Percentiles rank a stretch among this genome's conserved stretches.
phyloP scores from a whole-genome alignment of 306 rosid genomes.

The Myrica gale region DNA sequence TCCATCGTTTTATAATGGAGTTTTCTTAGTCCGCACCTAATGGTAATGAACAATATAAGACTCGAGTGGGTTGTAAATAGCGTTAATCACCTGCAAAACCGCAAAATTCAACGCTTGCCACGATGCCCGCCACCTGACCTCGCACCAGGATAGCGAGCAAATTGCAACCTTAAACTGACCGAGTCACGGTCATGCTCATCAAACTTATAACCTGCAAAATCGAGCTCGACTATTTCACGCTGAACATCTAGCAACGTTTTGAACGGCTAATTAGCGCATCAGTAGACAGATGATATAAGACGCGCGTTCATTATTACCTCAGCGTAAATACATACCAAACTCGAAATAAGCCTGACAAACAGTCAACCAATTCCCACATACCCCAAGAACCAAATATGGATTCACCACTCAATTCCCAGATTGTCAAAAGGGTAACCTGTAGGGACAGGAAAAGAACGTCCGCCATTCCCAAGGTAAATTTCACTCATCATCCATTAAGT shows the following conservation, averaged over 20 bases:
- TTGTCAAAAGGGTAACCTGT: slow-evolving; percentile 23
- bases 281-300: slow-evolving; percentile 45
- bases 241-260: slow-evolving; percentile 50
- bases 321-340: slow-evolving; percentile 34
- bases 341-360: slow-evolving; percentile 33
- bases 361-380: slow-evolving; percentile 40
- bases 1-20: slow-evolving; percentile 38
- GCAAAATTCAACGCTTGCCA: slow-evolving; percentile 83
- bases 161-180: slow-evolving; percentile 88
- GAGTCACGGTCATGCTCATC: slow-evolving; percentile 97
- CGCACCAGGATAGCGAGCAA: slow-evolving; percentile 99
- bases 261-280: slow-evolving; percentile 52
- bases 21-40: slow-evolving; percentile 37
- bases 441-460: slow-evolving; percentile 5
- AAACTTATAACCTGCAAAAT: slow-evolving; percentile 99
- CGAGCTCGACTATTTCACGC: slow-evolving; percentile 71
- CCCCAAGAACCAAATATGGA: slow-evolving; percentile 24
- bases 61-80: slow-evolving; percentile 43
- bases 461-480: slow-evolving; percentile 22
- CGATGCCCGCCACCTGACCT: slow-evolving; percentile 96
- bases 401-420: slow-evolving; percentile 27
- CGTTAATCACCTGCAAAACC: slow-evolving; percentile 67
- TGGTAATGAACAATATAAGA: slow-evolving; percentile 41
- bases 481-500: slow-evolving; percentile 13
- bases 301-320: slow-evolving; percentile 43